These are phyloP conservation scores for Paraphaeosphaeria sporulosa DNA, from an alignment of 2,329 filamentous ascomycete genomes.

Conservation along the genomic window DNA sequence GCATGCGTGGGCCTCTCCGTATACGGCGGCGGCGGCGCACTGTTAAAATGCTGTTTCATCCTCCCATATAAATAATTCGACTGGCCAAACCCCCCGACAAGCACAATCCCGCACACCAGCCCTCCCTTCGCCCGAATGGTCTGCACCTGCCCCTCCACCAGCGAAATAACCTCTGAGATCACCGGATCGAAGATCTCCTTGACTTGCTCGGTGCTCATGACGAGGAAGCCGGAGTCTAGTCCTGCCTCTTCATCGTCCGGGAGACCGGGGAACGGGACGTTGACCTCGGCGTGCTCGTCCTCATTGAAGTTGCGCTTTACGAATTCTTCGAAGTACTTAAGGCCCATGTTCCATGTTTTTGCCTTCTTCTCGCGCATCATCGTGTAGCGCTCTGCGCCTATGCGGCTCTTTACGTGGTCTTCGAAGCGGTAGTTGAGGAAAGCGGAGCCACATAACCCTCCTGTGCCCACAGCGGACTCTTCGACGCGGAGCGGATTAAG, in stretches of 20 bases:
- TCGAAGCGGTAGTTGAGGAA: constrained; percentile 84
- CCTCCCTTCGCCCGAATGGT: constrained; percentile 50
- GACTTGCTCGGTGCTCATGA: constrained; percentile 73
- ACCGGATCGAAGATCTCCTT: constrained; percentile 80
- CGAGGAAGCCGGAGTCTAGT: constrained; percentile 77
- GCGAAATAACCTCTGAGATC: constrained; percentile 61
- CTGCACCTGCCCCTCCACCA: constrained; percentile 55
- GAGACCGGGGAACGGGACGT: constrained; percentile 78
- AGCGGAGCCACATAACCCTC: constrained; percentile 78
- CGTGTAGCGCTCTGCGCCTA: constrained; percentile 72
- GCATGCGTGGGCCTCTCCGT: constrained; percentile 75
- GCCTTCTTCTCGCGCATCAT: constrained; percentile 80
- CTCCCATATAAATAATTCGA: constrained; percentile 75
- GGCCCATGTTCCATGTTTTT: constrained; percentile 76
- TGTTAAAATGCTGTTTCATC: constrained; percentile 73
- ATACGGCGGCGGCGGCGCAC: constrained; percentile 61
- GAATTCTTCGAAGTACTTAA: constrained; percentile 83
- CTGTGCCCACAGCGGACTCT: constrained; percentile 80
- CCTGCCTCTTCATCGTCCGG: constrained; percentile 78
- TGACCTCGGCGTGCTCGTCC: constrained; percentile 78
- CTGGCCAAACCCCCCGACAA: constrained; percentile 84
- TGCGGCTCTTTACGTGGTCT: constrained; percentile 73
- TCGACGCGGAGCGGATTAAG: constrained; percentile 75
- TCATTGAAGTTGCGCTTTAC: constrained; percentile 85
- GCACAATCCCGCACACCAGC: constrained; percentile 70